phyloP scores from a whole-genome alignment of 768 basidiomycete species.

The Boletus eberwhitei region DNA sequence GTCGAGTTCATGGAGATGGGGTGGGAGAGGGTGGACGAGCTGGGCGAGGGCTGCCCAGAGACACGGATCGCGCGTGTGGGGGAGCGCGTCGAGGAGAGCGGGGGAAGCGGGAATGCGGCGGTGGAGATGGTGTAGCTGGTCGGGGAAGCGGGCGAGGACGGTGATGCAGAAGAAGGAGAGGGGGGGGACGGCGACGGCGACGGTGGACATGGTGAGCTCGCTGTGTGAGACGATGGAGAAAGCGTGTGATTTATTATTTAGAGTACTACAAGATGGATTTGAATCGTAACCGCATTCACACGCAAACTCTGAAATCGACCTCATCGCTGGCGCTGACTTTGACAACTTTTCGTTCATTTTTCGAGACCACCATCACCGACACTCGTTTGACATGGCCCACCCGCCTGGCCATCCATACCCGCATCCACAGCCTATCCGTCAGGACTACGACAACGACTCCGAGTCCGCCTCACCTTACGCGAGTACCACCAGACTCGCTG shows the following conservation, averaged over 20 bases:
- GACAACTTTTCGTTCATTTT: constrained; percentile 2
- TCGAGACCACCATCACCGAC: constrained; percentile 10
- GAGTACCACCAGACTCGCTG: constrained; percentile 55
- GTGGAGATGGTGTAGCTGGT: constrained; percentile 34
- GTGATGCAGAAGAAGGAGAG: constrained; percentile 52
- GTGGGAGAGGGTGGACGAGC: constrained; percentile 53
- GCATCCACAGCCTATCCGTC: constrained; percentile 32
- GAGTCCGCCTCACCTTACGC: constrained; percentile 54
- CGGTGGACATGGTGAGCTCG: not conserved
- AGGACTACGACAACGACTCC: constrained; percentile 46
- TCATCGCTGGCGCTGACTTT: constrained; percentile 29
- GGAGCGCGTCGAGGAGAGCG: constrained; percentile 41
- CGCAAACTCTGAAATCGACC: constrained; percentile 2
- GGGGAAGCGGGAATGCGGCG: constrained; percentile 34
- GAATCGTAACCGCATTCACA: constrained; percentile 13
- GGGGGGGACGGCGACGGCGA: constrained; percentile 38
- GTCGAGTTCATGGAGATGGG: constrained; percentile 27
- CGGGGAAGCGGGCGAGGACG: constrained; percentile 41
- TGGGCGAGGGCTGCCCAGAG: constrained; percentile 65
- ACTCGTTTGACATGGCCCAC: constrained; percentile 33
- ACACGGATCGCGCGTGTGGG: constrained; percentile 45
- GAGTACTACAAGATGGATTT: not conserved
- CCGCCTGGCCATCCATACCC: constrained; percentile 38
- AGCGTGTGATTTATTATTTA: not conserved
- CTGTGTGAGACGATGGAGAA: not conserved